Base-by-base conservation (phyloP, 2,329 filamentous ascomycete genomes). In the Coniochaeta sp. region DNA sequence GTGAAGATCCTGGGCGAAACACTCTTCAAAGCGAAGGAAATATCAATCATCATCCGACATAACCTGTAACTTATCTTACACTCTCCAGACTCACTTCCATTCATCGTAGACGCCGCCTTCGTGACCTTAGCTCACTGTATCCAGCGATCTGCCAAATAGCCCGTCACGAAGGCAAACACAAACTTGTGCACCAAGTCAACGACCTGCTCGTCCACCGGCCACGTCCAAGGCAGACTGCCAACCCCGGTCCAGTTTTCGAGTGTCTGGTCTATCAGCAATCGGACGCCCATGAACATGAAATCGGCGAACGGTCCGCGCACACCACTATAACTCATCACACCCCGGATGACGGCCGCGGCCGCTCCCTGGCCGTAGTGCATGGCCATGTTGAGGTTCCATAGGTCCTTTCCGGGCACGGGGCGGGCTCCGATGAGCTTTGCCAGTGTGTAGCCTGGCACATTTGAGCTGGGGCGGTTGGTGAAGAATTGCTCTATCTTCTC, bases 331-430 rank as follows among this genome's bases (percentile, higher is more conserved):
- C 59, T 61, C 34, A 64, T 62, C 7, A 61, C 6, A 1, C 59
- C 64, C 12, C 65, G 60, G 28, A 65, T 47, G 3, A 65, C 58
- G 14, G 63, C 64, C 1, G 63, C 63, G 1, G 57, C 60, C 1
- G 64, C 63, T 0, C 65, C 65, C 28, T 67, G 64, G 2, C 64
- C 64, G 44, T 66, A 67, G 56, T 67, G 65, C 65, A 67, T 67
- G 1, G 61, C 64, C 63, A 63, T 65, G 47, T 67, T 67, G 11
- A 63, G 55, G 16, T 60, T 57, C 55, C 58, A 66, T 3, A 66
- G 60, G 16, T 67, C 60, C 26, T 55, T 47, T 19, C 50, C 56
- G 11, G 56, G 58, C 17, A 26, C 19, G 9, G 63, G 59, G 1
- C 44, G 40, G 3, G 61, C 60, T 7, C 62, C 60, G 28, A 66